Percentiles rank a stretch among this genome's conserved stretches.
These are phyloP conservation scores for Pseudofabraea citricarpa DNA, from an alignment of 2,329 filamentous ascomycete genomes.

Conservation along the genomic window DNA sequence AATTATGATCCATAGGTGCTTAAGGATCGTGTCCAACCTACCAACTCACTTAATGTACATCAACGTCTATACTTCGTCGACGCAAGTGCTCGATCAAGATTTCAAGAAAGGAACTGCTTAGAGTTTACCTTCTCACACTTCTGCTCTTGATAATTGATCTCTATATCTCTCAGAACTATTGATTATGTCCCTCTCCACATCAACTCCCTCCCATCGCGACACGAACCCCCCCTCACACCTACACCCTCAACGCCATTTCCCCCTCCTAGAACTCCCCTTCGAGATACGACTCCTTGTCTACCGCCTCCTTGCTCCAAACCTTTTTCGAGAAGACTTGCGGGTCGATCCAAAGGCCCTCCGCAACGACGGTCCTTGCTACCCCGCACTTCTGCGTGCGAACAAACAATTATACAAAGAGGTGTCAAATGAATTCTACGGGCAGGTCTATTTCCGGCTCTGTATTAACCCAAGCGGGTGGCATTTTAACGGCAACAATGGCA, in stretches of 20 bases:
- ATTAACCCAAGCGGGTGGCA: background rate
- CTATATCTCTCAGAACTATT: too few relatives aligned
- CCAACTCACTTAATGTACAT: too few relatives aligned
- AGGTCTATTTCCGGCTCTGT: background rate
- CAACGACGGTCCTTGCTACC: background rate
- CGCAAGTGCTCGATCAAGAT: too few relatives aligned
- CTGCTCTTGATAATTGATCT: too few relatives aligned
- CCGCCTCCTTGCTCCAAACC: background rate
- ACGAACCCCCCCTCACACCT: background rate
- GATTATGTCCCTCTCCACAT: too few relatives aligned
- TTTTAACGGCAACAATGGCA: background rate
- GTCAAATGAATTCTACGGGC: background rate
- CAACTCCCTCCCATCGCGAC: background rate
- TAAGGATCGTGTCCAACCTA: too few relatives aligned
- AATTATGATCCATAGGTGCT: too few relatives aligned
- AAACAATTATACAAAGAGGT: slow-evolving; percentile 1
- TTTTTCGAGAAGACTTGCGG: background rate
- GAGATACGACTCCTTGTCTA: background rate
- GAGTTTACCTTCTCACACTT: too few relatives aligned
- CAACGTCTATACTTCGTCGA: too few relatives aligned
- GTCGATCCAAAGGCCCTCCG: background rate
- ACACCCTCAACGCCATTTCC: background rate
- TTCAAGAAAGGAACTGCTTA: too few relatives aligned
- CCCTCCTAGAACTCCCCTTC: background rate
- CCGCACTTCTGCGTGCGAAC: background rate